These are phyloP conservation scores for Trametes sp. DNA, from an alignment of 1,284 basidiomycete species.

Conservation along the genomic window DNA sequence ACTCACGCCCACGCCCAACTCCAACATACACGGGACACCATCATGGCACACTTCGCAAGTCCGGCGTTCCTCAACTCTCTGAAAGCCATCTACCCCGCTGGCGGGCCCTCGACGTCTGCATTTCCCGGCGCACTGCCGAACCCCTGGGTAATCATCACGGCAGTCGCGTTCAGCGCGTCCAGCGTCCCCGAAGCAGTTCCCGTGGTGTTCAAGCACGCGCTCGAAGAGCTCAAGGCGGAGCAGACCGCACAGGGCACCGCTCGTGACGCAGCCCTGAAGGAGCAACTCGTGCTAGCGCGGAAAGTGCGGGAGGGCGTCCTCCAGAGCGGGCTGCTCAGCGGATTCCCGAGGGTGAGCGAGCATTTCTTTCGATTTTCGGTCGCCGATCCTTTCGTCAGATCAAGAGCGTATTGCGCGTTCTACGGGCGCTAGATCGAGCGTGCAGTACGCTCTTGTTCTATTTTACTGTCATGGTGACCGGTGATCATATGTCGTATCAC, in stretches of 20 bases:
- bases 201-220: conserved; percentile 55
- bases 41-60: conserved; percentile 37
- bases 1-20: too few relatives aligned
- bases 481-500: too few relatives aligned
- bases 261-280: conserved; percentile 37
- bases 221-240: conserved; percentile 47
- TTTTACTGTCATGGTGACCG: too few relatives aligned
- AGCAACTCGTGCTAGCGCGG: conserved; percentile 51
- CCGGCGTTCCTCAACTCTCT: conserved; percentile 25
- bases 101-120: conserved; percentile 20
- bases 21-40: too few relatives aligned
- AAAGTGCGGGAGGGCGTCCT: conserved; percentile 64
- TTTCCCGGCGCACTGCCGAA: conserved; percentile 39
- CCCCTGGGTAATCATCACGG: conserved; percentile 65
- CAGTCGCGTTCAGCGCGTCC: conserved; percentile 60
- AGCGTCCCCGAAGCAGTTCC: conserved; percentile 65
- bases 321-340: conserved; percentile 61
- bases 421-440: neutral
- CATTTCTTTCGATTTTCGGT: neutral
- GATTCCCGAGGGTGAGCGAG: conserved; percentile 54
- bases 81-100: conserved; percentile 38
- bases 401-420: neutral
- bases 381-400: neutral
- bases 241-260: conserved; percentile 35
- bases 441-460: too few relatives aligned